Evolutionary conservation across 345 rosid species (phyloP), one percentile per base, ranked within the genome.

Genomic region (Moringa oleifera): DNA sequence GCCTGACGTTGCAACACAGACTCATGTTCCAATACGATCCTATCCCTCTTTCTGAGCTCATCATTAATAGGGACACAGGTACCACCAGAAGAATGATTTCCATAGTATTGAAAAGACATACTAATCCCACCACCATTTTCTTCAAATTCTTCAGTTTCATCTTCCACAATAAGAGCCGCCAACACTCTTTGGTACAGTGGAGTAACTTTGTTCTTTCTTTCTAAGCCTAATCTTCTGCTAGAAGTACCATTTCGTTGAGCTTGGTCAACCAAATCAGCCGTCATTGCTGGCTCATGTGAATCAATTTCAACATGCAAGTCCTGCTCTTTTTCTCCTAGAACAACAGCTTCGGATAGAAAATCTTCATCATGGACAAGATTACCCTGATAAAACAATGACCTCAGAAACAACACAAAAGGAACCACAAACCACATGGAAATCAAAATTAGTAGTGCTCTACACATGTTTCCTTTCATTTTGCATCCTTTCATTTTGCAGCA

Each of bases 121-220:
- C 61, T 69, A 57, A 73, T 69, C 61, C 73, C 77, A 55, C 57
- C 77, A 58, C 22, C 60, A 51, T 56, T 71, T 18, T 69, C 78
- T 66, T 67, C 75, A 66, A 75, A 58, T 70, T 75, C 77, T 46
- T 69, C 76, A 55, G 54, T 55, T 69, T 73, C 86, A 49, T 77
- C 89, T 69, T 79, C 89, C 25, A 73, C 58, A 63, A 84, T 77
- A 51, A 84, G 69, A 62, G 84, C 78, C 31, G 89, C 80, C 65
- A 84, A 57, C 47, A 84, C 77, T 75, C 86, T 81, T 72, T 77
- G 82, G 71, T 81, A 81, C 23, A 84, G 71, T 41, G 89, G 84
- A 50, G 74, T 66, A 59, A 53, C 65, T 62, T 69, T 62, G 20
- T 63, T 71, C 58, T 58, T 64, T 59, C 57, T 51, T 53, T 67